Conservation (phyloP, 768 basidiomycete genomes). For the Leccinum obscurum region DNA sequence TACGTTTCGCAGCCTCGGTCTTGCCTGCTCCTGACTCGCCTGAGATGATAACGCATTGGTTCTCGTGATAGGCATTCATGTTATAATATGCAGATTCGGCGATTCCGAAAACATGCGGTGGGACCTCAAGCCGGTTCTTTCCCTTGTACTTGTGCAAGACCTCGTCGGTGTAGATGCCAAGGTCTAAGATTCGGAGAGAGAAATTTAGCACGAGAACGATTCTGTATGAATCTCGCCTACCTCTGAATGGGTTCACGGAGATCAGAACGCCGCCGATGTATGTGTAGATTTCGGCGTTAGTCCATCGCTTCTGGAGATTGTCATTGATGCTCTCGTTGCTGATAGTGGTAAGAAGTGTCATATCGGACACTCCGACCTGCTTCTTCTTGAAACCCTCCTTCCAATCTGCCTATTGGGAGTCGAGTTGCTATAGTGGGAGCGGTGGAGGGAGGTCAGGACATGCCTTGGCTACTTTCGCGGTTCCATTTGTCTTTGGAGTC, state of each 20-base stretch:
- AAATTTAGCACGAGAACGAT: slow-evolving; percentile 7
- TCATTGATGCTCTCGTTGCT: slow-evolving; percentile 98
- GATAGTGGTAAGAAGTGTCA: slow-evolving; percentile 96
- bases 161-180: slow-evolving; percentile 96
- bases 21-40: slow-evolving; percentile 99
- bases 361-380: slow-evolving; percentile 96
- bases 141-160: slow-evolving; percentile 83
- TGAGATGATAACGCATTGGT: slow-evolving; percentile 99
- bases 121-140: slow-evolving; percentile 97
- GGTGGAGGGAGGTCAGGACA: slow-evolving; percentile 8
- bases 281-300: slow-evolving; percentile 94
- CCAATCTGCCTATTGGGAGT: slow-evolving; percentile 83
- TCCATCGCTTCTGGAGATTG: slow-evolving; percentile 96
- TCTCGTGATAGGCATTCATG: slow-evolving; percentile 99
- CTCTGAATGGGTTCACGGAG: slow-evolving; percentile 98
- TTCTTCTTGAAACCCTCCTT: slow-evolving; percentile 99
- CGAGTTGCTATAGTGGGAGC: slow-evolving; percentile 11
- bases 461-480: slow-evolving; percentile 77
- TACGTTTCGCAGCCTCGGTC: slow-evolving; percentile 98
- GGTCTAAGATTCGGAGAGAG: slow-evolving; percentile 51
- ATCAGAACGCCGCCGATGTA: slow-evolving; percentile 98
- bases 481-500: slow-evolving; percentile 53
- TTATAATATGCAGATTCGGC: slow-evolving; percentile 98
- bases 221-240: slow-evolving; percentile 39
- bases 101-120: slow-evolving; percentile 97